These are phyloP conservation scores for Scheffersomyces quercinus DNA, from an alignment of 1,139 yeast genomes.

Conservation along the genomic window DNA sequence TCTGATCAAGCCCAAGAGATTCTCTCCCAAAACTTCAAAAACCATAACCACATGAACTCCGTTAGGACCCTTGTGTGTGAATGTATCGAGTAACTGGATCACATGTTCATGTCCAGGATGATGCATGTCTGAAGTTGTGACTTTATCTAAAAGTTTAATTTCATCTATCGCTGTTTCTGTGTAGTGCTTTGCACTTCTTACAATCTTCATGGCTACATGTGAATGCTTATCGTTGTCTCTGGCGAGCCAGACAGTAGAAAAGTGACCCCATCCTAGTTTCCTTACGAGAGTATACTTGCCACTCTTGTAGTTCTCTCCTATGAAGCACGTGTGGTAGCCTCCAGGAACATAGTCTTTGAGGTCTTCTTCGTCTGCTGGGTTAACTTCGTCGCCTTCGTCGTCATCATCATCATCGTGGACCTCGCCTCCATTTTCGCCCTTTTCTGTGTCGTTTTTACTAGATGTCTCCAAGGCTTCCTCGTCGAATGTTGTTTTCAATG, in stretches of 20 bases:
- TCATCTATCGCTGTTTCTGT: slow-evolving; percentile 47
- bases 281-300: slow-evolving; percentile 36
- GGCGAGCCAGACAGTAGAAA: slow-evolving; percentile 53
- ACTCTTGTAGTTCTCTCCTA: slow-evolving; percentile 39
- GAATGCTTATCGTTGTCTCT: slow-evolving; percentile 34
- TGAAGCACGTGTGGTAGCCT: slow-evolving; percentile 45
- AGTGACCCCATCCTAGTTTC: slow-evolving; percentile 53
- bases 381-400: slow-evolving; percentile 34
- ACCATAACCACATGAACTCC: slow-evolving; percentile 48
- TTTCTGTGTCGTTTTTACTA: slow-evolving; percentile 1
- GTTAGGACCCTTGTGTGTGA: slow-evolving; percentile 42
- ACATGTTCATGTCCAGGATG: slow-evolving; percentile 43
- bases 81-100: slow-evolving; percentile 42
- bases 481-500: slow-evolving; percentile 35
- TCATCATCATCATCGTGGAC: slow-evolving; percentile 33
- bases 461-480: background rate
- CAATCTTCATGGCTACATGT: slow-evolving; percentile 47
- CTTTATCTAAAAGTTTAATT: slow-evolving; percentile 36
- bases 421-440: slow-evolving; percentile 20
- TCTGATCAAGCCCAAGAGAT: slow-evolving; percentile 38
- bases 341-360: slow-evolving; percentile 39
- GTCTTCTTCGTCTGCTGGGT: slow-evolving; percentile 42
- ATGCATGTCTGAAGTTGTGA: slow-evolving; percentile 25
- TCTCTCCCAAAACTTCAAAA: slow-evolving; percentile 46
- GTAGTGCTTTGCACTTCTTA: slow-evolving; percentile 39